Percentiles rank a stretch among this genome's conserved stretches.
phyloP scores from a whole-genome alignment of 1,284 basidiomycete species.

The Puccinia hordei region DNA sequence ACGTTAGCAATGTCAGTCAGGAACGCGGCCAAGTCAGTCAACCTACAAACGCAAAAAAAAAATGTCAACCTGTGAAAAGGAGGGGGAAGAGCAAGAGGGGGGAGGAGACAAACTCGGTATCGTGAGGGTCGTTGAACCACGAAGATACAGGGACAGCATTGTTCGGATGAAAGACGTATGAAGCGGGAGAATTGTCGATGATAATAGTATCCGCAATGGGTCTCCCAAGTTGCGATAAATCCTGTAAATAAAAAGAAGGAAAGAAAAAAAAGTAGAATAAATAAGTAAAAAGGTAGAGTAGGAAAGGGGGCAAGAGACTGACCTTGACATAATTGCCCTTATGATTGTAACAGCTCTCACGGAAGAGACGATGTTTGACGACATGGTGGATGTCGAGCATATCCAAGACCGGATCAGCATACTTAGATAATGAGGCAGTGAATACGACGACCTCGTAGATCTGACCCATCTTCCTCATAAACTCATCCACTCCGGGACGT shows the following conservation, averaged over 20 bases:
- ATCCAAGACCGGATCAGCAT: constrained; percentile 96
- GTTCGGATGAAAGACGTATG: constrained; percentile 98
- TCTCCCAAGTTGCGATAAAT: constrained; percentile 91
- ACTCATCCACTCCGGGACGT: constrained; percentile 94
- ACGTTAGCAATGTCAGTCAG: constrained; percentile 80
- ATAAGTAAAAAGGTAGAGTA: not conserved
- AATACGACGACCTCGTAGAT: constrained; percentile 98
- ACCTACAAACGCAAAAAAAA: not conserved
- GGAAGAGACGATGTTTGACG: constrained; percentile 92
- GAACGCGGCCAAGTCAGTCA: constrained; percentile 68
- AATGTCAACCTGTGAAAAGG: not conserved
- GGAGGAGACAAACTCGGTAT: constrained; percentile 40
- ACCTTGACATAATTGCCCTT: constrained; percentile 99
- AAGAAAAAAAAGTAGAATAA: constrained; percentile 39
- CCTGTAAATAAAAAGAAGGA: constrained; percentile 64
- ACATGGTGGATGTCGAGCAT: constrained; percentile 90
- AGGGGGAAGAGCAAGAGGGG: constrained; percentile 46
- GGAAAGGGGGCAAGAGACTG: constrained; percentile 43
- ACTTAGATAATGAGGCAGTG: constrained; percentile 97
- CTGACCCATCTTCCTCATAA: constrained; percentile 95
- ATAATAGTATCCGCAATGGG: constrained; percentile 92
- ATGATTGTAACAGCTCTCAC: constrained; percentile 98
- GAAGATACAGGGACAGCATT: constrained; percentile 98
- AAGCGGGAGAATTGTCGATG: constrained; percentile 97
- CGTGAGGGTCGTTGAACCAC: constrained; percentile 79